These are phyloP conservation scores for Tricholoma saponaceum DNA, from an alignment of 768 basidiomycete species.

Conservation along the genomic window DNA sequence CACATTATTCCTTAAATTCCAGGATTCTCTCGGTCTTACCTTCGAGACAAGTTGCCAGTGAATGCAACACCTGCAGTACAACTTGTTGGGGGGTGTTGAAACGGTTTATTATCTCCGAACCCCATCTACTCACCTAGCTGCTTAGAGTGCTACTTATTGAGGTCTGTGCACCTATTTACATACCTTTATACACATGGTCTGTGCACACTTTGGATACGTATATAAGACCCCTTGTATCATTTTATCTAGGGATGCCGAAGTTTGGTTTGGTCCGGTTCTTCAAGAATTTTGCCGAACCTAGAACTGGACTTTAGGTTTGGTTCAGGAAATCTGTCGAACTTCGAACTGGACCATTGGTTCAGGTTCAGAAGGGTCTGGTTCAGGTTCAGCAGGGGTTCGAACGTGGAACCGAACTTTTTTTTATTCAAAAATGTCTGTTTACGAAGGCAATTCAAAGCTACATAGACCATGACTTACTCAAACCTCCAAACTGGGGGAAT, in stretches of 20 bases:
- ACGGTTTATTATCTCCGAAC: no score
- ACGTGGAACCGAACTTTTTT: background rate
- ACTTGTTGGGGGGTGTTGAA: no score
- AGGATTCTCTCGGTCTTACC: no score
- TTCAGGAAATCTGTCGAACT: background rate
- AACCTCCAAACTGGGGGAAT: background rate
- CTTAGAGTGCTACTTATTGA: no score
- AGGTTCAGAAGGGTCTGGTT: constrained; percentile 1
- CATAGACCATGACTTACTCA: background rate
- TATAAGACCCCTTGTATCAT: no score
- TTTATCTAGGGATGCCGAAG: background rate
- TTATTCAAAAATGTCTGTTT: background rate
- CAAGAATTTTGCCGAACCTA: background rate
- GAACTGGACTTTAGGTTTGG: background rate
- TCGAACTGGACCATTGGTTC: constrained; percentile 2
- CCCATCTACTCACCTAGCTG: no score
- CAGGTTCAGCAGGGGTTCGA: background rate
- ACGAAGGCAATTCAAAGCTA: background rate
- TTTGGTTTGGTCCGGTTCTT: constrained; percentile 3
- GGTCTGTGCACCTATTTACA: no score
- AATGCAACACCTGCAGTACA: no score
- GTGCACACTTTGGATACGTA: no score
- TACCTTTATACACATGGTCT: no score
- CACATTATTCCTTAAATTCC: no score
- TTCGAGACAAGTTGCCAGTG: no score